Evolutionary conservation across 192 early-diverging fungal species (phyloP), one percentile per base, ranked within the genome.

Genomic region (Lobosporangium transversale): DNA sequence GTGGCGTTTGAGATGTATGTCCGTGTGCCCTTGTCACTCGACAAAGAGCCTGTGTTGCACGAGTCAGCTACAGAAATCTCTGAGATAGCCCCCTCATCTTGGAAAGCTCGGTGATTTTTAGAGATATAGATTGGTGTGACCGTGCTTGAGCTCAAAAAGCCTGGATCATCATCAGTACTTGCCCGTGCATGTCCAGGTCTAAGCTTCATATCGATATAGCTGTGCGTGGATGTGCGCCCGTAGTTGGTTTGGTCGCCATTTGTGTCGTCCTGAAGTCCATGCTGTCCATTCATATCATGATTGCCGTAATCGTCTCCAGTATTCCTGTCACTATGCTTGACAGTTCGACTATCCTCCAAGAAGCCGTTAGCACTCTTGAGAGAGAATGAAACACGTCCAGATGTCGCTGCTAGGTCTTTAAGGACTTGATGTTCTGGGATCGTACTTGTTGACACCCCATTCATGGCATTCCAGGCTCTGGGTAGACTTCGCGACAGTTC

Each of bases 111-210:
- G 21, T 66, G 51, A 35, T 65, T 73, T 20, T 58, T 49, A 30
- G 70, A 69, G 44, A 86, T 88, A 14, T 68, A 68, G 10, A 88
- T 80, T 1, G 87, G 83, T 36, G 83, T 78, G 10, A 85, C 84
- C 4, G 84, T 85, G 52, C 82, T 85, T 7, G 81, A 81, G 45
- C 81, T 86, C 9, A 80, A 43, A 3, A 83, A 66, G 15, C 59
- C 66, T 21, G 59, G 70, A 20, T 88, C 84, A 14, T 87, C 85
- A 17, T 88, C 86, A 12, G 83, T 81, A 23, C 55, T 66, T 14
- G 63, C 50, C 6, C 65, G 58, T 18, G 63, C 60, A 29, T 66
- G 76, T 2, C 62, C 53, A 14, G 66, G 33, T 15, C 58, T 66
- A 4, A 58, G 33, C 30, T 67, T 76, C 47, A 76, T 76, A 31